Evolutionary conservation across 192 early-diverging fungal genomes (phyloP).

Genomic region (Kickxella alabastrina): DNA sequence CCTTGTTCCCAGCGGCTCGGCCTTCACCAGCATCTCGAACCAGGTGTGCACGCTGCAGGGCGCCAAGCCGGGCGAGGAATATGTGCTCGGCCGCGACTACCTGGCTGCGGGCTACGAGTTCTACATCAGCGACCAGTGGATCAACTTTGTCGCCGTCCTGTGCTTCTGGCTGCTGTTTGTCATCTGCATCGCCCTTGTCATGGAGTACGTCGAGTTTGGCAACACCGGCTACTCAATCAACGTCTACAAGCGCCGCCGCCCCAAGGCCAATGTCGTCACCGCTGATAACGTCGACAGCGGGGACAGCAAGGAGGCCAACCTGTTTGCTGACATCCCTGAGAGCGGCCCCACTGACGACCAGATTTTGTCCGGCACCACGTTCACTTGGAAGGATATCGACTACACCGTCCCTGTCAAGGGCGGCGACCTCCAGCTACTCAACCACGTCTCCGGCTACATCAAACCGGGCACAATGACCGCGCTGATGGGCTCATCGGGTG

Average conservation of each 20-base stretch:
- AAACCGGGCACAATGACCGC: constrained; percentile 76
- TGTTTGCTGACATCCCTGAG: constrained; percentile 6
- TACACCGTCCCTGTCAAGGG: constrained; percentile 57
- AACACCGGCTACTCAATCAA: constrained; percentile 54
- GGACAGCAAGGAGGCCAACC: constrained; percentile 14
- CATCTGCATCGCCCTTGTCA: constrained; percentile 28
- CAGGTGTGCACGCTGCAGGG: constrained; percentile 67
- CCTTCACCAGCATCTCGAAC: constrained; percentile 47
- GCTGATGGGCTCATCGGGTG: constrained; percentile 68
- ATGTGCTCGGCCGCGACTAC: constrained; percentile 63
- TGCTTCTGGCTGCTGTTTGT: constrained; percentile 45
- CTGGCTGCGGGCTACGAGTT: constrained; percentile 55
- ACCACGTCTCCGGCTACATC: constrained; percentile 67
- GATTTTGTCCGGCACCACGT: constrained; percentile 54
- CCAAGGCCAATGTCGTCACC: constrained; percentile 17
- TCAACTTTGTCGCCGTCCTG: constrained; percentile 57
- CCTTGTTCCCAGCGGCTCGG: constrained; percentile 53
- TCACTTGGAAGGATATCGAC: constrained; percentile 62
- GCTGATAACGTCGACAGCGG: constrained; percentile 1
- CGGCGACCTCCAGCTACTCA: constrained; percentile 55
- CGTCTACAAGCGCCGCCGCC: constrained; percentile 49
- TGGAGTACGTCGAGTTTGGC: constrained; percentile 64
- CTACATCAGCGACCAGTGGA: constrained; percentile 56
- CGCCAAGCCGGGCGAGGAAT: constrained; percentile 49
- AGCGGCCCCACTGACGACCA: constrained; percentile 44